Percentiles rank a stretch among this genome's conserved stretches.
Evolutionary conservation across 2,329 filamentous ascomycete genomes (phyloP).

Genomic region (Podosphaera xanthii): DNA sequence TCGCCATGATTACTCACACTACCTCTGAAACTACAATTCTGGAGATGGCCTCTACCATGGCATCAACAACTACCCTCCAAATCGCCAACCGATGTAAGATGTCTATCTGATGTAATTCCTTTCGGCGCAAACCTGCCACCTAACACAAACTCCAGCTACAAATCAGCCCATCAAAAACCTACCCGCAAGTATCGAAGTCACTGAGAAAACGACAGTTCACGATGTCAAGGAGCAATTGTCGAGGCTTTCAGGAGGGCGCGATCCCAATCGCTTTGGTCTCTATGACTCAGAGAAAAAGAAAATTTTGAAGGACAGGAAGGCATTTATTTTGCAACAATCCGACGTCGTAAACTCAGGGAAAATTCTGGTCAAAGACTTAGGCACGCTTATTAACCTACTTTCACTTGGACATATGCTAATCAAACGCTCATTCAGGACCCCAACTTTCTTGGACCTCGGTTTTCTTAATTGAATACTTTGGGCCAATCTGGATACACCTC

Average conservation of each 20-base stretch:
- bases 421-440: slow-evolving; percentile 30
- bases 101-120: background rate
- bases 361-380: slow-evolving; percentile 81
- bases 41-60: background rate
- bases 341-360: slow-evolving; percentile 27
- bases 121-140: background rate
- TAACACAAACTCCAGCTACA: slow-evolving; percentile 7
- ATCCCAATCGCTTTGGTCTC: slow-evolving; percentile 38
- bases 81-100: slow-evolving; percentile 8
- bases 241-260: slow-evolving; percentile 25
- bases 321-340: slow-evolving; percentile 25
- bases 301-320: slow-evolving; percentile 38
- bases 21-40: background rate
- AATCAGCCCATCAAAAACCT: slow-evolving; percentile 21
- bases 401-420: background rate
- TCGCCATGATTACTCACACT: background rate
- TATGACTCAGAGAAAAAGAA: slow-evolving; percentile 37
- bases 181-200: slow-evolving; percentile 27
- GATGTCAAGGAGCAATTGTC: slow-evolving; percentile 34
- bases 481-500: slow-evolving; percentile 71
- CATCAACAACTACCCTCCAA: slow-evolving; percentile 4
- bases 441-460: slow-evolving; percentile 87
- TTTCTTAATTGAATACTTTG: slow-evolving; percentile 86
- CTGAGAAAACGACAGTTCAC: slow-evolving; percentile 28
- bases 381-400: slow-evolving; percentile 24